Evolutionary conservation across 495 filamentous ascomycete species (phyloP), one percentile per base, ranked within the genome.

Genomic region (Staphylotrichum tortipilum): DNA sequence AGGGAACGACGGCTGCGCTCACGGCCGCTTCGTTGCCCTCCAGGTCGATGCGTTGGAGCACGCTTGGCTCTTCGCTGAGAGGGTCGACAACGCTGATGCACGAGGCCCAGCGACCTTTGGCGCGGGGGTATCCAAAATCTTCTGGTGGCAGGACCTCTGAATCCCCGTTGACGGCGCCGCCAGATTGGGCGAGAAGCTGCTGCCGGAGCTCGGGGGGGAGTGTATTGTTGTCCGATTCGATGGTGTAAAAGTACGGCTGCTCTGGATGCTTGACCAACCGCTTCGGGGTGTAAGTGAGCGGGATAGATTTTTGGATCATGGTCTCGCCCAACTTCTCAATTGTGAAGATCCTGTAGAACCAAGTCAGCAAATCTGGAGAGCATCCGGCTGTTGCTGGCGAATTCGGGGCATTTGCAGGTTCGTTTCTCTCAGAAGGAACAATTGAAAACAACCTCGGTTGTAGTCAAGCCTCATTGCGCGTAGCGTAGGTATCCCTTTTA

Each of bases 61-160:
- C 81, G 1, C 72, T 68, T 3, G 62, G 61, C 56, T 91, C 88
- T 30, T 86, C 77, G 35, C 72, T 74, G 14, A 91, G 47, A 0
- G 94, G 91, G 57, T 98, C 94, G 17, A 97, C 74, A 12, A 96
- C 75, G 57, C 86, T 85, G 52, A 99, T 87, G 62, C 89, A 95
- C 17, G 89, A 95, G 22, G 94, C 89, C 94, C 94, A 99, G 54
- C 94, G 83, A 12, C 88, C 84, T 56, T 74, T 76, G 9, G 78
- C 89, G 26, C 82, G 79, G 35, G 92, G 86, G 60, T 95, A 88
- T 0, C 94, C 94, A 64, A 97, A 95, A 3, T 95, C 86, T 53
- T 85, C 82, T 0, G 91, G 78, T 7, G 88, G 82, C 5, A 94
- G 73, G 2, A 79, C 67, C 8, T 73, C 72, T 24, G 73, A 75